These are phyloP conservation scores for Artemisia annua DNA, from an alignment of 129 eudicot species.

Conservation along the genomic window DNA sequence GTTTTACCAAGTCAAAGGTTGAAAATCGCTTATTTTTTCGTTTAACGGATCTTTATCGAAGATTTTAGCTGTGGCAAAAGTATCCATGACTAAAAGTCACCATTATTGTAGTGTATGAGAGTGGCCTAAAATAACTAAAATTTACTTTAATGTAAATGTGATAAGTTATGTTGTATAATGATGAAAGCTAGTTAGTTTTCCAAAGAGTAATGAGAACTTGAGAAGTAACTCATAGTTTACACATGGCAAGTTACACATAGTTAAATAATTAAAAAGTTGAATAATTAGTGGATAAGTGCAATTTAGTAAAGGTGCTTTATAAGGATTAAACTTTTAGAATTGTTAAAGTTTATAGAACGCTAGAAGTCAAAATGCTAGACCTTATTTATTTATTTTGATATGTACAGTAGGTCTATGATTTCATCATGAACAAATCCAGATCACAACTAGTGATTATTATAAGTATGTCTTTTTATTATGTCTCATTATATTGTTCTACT, in stretches of 20 bases:
- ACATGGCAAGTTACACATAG: conserved; percentile 20
- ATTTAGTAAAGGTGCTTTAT: conserved; percentile 16
- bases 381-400: conserved; percentile 18
- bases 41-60: too few species aligned
- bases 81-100: too few species aligned
- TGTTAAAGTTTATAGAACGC: conserved; percentile 16
- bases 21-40: too few species aligned
- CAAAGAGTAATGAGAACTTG: not conserved
- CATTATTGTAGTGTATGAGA: too few species aligned
- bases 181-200: not conserved
- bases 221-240: conserved; percentile 19
- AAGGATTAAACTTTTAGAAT: conserved; percentile 13
- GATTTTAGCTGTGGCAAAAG: too few species aligned
- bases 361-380: conserved; percentile 33
- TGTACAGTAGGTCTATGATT: conserved; percentile 26
- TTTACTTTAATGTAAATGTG: not conserved
- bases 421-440: conserved; percentile 30
- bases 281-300: conserved; percentile 26
- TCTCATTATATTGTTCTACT: conserved; percentile 30
- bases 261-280: not conserved
- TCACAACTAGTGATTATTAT: conserved; percentile 28
- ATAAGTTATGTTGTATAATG: not conserved
- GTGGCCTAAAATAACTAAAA: not conserved
- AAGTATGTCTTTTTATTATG: conserved; percentile 23
- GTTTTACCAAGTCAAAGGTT: too few species aligned